phyloP scores from a whole-genome alignment of 139 green algal genomes.

The Chlorella sorokiniana region DNA sequence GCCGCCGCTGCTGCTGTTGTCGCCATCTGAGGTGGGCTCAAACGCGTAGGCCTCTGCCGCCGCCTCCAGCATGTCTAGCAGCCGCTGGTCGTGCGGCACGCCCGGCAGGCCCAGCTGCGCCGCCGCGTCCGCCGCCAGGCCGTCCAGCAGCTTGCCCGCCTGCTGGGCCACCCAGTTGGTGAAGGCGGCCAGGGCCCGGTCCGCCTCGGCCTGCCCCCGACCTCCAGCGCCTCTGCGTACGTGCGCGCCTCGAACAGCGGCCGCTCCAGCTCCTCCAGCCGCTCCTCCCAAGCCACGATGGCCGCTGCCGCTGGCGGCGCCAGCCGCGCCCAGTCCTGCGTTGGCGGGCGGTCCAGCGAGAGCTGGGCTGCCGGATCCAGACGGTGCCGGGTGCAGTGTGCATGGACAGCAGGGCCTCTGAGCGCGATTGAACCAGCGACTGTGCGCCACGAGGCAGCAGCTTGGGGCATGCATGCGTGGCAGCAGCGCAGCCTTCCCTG shows the following conservation, averaged over 20 bases:
- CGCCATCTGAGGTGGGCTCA: slow-evolving; percentile 1
- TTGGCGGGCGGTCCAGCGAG: no score
- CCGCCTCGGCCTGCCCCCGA: background rate
- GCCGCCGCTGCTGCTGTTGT: background rate
- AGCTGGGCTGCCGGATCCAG: no score
- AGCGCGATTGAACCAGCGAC: no score
- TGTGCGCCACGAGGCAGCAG: background rate
- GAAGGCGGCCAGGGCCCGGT: background rate
- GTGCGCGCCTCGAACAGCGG: background rate
- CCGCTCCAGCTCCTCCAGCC: background rate
- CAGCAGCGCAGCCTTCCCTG: no score
- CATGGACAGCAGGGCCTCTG: background rate
- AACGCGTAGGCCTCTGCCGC: slow-evolving; percentile 25
- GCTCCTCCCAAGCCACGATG: background rate
- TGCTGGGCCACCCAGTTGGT: background rate
- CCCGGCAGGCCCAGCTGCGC: slow-evolving; percentile 4
- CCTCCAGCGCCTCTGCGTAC: background rate
- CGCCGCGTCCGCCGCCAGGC: background rate
- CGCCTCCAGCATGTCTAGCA: slow-evolving; percentile 10
- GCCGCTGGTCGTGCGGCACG: background rate
- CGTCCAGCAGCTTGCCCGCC: slow-evolving; percentile 14
- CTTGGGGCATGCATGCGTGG: background rate
- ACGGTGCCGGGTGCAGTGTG: background rate
- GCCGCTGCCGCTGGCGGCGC: background rate
- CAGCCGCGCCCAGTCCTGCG: slow-evolving; percentile 25